phyloP scores from a whole-genome alignment of 106 monocot genomes.

The Dioscorea dumetorum region DNA sequence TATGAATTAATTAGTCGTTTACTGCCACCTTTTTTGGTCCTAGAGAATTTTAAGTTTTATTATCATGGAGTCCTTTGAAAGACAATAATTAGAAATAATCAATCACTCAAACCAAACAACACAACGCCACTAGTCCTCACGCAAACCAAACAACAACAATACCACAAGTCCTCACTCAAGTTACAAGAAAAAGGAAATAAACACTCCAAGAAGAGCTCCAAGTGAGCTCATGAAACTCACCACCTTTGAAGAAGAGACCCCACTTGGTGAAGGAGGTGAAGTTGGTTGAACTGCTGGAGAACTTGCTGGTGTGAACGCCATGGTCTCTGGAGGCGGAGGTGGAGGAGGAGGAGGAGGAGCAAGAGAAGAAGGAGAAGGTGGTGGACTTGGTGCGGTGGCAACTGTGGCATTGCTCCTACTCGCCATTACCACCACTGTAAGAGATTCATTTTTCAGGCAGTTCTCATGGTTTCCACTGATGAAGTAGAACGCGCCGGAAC shows the following conservation, averaged over 20 bases:
- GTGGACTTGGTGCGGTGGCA: slow-evolving; percentile 7
- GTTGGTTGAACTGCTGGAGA: background rate
- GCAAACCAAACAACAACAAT: background rate
- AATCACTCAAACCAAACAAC: slow-evolving; percentile 2
- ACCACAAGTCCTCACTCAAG: background rate
- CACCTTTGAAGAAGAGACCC: background rate
- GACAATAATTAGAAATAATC: no score
- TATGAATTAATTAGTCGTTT: no score
- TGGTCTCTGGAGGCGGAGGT: slow-evolving; percentile 6
- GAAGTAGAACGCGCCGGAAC: slow-evolving; percentile 33
- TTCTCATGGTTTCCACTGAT: slow-evolving; percentile 43
- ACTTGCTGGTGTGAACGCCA: background rate
- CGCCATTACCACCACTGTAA: slow-evolving; percentile 27
- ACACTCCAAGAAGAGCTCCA: background rate
- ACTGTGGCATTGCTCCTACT: background rate
- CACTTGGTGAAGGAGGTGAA: slow-evolving; percentile 1
- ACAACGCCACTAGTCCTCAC: background rate
- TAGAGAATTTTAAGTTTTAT: no score
- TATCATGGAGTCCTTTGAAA: no score
- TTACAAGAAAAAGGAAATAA: background rate
- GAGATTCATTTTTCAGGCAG: slow-evolving; percentile 29
- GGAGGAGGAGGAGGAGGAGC: no score
- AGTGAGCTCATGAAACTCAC: background rate
- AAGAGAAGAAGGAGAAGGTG: background rate
- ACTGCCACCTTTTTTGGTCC: no score